Conservation (phyloP, 352 stramenopile species). For the Phytophthora pinifolia region DNA sequence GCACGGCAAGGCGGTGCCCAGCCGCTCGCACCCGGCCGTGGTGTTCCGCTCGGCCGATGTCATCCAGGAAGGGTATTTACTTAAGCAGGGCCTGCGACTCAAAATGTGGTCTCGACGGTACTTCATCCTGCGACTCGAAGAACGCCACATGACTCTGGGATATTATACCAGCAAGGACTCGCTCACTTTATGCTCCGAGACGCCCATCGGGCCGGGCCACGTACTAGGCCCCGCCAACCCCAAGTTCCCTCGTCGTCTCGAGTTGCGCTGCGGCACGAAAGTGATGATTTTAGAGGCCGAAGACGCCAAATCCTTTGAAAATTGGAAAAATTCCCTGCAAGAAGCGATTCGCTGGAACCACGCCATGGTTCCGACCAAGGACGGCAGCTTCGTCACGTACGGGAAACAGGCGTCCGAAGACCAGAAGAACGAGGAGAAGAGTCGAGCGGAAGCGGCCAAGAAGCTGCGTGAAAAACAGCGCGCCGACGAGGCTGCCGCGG, state of each 20-base stretch:
- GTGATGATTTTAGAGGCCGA: slow-evolving; percentile 76
- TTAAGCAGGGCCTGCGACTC: slow-evolving; percentile 80
- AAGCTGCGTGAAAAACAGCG: slow-evolving; percentile 76
- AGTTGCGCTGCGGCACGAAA: slow-evolving; percentile 73
- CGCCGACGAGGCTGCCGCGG: slow-evolving; percentile 59
- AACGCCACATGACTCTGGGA: slow-evolving; percentile 86
- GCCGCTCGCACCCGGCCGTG: slow-evolving; percentile 42
- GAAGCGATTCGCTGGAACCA: slow-evolving; percentile 88
- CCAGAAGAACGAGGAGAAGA: slow-evolving; percentile 68
- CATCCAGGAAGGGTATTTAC: slow-evolving; percentile 82
- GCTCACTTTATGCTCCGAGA: slow-evolving; percentile 78
- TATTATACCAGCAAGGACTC: slow-evolving; percentile 89
- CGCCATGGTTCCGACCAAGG: slow-evolving; percentile 80
- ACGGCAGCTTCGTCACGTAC: slow-evolving; percentile 80
- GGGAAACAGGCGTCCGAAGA: slow-evolving; percentile 77
- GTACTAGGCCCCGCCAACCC: slow-evolving; percentile 48
- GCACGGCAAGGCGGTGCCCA: slow-evolving; percentile 70
- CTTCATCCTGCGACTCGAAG: slow-evolving; percentile 85
- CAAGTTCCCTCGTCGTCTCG: slow-evolving; percentile 64
- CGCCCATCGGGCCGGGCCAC: slow-evolving; percentile 76
- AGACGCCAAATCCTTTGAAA: slow-evolving; percentile 49
- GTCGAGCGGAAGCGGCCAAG: slow-evolving; percentile 68
- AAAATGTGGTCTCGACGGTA: slow-evolving; percentile 86
- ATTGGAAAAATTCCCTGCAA: slow-evolving; percentile 73
- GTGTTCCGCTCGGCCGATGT: slow-evolving; percentile 85